Base-by-base conservation (phyloP, 2,329 filamentous ascomycete species). In the Lachnellula subtilissima region DNA sequence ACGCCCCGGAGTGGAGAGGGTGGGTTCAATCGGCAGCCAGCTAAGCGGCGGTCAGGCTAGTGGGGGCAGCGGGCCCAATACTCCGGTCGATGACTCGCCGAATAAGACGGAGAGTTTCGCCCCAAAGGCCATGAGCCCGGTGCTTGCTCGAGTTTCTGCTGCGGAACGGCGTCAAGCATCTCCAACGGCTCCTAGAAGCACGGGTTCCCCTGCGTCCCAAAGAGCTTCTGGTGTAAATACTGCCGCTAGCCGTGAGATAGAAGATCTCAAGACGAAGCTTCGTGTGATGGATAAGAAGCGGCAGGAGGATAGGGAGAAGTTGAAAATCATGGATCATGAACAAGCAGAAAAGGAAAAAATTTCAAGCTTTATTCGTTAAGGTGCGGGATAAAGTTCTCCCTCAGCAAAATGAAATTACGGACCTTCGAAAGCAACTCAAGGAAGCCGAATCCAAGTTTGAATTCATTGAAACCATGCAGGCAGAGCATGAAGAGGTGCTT, bases 211-310 rank as follows among this genome's bases (percentile, higher is more conserved):
- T 12, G 58, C 53, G 2, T 56, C 59, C 9, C 59, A 63, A 43
- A 61, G 68, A 50, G 50, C 39, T 28, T 55, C 60, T 7, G 64
- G 57, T 19, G 53, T 37, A 32, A 69, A 59, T 36, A 65, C 67
- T 46, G 66, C 67, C 32, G 65, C 66, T 2, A 66, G 61, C 51
- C 61, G 87, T 60, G 88, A 95, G 67, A 84, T 93, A 19, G 92
- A 97, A 63, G 90, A 96, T 62, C 76, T 97, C 15, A 91, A 96
- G 69, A 86, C 90, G 0, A 97, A 96, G 70, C 75, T 97, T 2
- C 85, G 87, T 53, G 79, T 97, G 3, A 78, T 97, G 65, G 92
- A 99, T 70, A 89, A 93, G 65, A 96, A 96, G 71, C 79, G 91
- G 55, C 69, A 81, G 12, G 93, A 97, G 61, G 91, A 96, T 67